These are phyloP conservation scores for Dictyostelium capitatum DNA, from an alignment of 78 protist species.

Conservation along the genomic window DNA sequence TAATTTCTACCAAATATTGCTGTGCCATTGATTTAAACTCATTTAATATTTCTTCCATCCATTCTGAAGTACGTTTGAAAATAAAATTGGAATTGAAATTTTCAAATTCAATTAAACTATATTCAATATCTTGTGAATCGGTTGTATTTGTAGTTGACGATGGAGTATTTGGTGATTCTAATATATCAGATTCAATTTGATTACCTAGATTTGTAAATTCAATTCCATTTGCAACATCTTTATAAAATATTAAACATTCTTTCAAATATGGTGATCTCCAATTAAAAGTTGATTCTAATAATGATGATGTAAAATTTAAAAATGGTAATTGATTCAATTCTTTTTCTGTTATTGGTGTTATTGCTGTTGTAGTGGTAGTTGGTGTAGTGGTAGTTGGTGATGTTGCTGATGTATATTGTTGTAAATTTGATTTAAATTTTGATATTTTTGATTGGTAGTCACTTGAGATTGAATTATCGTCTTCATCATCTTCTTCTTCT, in stretches of 20 bases:
- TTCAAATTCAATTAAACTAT: constrained; percentile 31
- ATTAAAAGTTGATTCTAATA: constrained; percentile 30
- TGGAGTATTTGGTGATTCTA: neutral
- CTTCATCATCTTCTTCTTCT: neutral
- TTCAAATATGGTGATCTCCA: constrained; percentile 64
- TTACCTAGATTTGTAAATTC: neutral
- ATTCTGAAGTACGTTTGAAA: constrained; percentile 28
- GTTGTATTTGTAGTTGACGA: neutral
- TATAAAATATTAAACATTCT: constrained; percentile 19
- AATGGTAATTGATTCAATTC: neutral
- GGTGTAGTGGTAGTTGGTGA: neutral
- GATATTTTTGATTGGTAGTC: constrained; percentile 19
- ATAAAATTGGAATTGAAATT: constrained; percentile 7
- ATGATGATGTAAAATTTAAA: constrained; percentile 61
- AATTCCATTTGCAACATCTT: constrained; percentile 15
- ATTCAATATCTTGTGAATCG: neutral
- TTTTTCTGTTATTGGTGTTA: neutral
- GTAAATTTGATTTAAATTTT: constrained; percentile 19
- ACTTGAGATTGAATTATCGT: neutral
- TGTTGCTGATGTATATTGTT: neutral
- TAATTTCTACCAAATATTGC: neutral
- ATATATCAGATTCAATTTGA: no score
- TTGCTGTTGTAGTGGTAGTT: neutral
- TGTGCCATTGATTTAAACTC: neutral
- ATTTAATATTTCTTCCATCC: constrained; percentile 24